Conservation (phyloP, 805 yeast species). For the Tetrapisispora fleetii region DNA sequence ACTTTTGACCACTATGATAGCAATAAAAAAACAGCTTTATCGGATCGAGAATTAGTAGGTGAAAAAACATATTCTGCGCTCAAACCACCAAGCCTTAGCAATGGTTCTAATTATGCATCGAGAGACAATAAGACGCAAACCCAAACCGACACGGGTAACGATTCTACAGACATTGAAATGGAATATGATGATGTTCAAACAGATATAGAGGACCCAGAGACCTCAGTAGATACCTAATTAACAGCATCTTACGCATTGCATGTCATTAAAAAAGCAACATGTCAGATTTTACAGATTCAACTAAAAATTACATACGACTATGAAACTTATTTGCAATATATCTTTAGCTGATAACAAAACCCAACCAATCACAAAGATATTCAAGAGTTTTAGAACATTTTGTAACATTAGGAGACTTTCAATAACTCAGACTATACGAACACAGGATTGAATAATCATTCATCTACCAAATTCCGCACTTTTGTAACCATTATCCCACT, state of each 20-base stretch:
- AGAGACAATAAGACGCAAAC: background rate
- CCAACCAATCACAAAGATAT: background rate
- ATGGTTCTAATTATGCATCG: background rate
- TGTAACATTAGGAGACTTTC: background rate
- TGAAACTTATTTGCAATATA: background rate
- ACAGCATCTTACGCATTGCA: no score
- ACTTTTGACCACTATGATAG: background rate
- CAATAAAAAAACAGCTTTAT: no score
- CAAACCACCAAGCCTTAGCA: background rate
- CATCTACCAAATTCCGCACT: background rate
- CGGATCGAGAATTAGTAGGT: background rate
- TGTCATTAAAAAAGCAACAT: background rate
- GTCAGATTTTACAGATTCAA: background rate
- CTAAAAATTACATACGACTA: no score
- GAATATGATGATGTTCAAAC: conserved; percentile 11
- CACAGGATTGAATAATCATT: no score
- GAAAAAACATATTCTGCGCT: background rate
- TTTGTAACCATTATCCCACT: conserved; percentile 1
- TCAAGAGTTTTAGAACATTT: no score
- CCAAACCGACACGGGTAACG: background rate
- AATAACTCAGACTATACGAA: background rate
- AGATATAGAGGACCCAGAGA: conserved; percentile 12
- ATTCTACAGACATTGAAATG: background rate
- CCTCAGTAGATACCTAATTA: background rate
- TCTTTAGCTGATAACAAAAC: background rate